Percentiles rank a stretch among this genome's conserved stretches.
Evolutionary conservation across 2,329 filamentous ascomycete genomes (phyloP).

Genomic region (Grosmannia penicillata): DNA sequence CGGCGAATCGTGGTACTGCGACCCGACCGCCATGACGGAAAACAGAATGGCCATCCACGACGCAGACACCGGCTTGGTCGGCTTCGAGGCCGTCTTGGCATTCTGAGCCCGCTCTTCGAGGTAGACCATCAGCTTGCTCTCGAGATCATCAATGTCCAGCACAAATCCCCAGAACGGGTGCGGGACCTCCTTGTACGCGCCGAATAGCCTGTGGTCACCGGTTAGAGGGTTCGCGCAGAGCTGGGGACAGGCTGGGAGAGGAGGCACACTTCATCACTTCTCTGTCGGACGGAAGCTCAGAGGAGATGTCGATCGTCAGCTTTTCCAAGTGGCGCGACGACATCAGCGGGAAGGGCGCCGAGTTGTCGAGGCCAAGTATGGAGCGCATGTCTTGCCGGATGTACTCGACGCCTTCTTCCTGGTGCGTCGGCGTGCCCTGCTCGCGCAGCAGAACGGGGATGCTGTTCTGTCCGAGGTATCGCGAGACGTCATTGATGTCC

Average conservation of each 20-base stretch:
- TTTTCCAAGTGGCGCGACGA: slow-evolving; percentile 45
- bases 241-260: background rate
- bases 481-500: slow-evolving; percentile 37
- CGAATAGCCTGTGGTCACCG: slow-evolving; percentile 35
- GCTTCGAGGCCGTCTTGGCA: slow-evolving; percentile 28
- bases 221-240: background rate
- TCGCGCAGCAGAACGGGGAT: slow-evolving; percentile 51
- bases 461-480: slow-evolving; percentile 53
- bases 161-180: slow-evolving; percentile 56
- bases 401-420: slow-evolving; percentile 33
- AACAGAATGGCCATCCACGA: slow-evolving; percentile 54
- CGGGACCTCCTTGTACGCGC: slow-evolving; percentile 51
- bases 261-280: slow-evolving; percentile 50
- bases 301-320: slow-evolving; percentile 44
- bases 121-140: slow-evolving; percentile 49
- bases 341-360: slow-evolving; percentile 53
- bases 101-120: slow-evolving; percentile 48
- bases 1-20: slow-evolving; percentile 50
- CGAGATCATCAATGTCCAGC: slow-evolving; percentile 50
- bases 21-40: slow-evolving; percentile 48
- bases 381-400: slow-evolving; percentile 52
- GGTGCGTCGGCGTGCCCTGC: slow-evolving; percentile 38
- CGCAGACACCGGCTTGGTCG: slow-evolving; percentile 39
- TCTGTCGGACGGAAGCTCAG: slow-evolving; percentile 46
- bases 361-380: slow-evolving; percentile 50